Conservation (phyloP, 345 rosid species). For the Eucalyptus tenuipes region DNA sequence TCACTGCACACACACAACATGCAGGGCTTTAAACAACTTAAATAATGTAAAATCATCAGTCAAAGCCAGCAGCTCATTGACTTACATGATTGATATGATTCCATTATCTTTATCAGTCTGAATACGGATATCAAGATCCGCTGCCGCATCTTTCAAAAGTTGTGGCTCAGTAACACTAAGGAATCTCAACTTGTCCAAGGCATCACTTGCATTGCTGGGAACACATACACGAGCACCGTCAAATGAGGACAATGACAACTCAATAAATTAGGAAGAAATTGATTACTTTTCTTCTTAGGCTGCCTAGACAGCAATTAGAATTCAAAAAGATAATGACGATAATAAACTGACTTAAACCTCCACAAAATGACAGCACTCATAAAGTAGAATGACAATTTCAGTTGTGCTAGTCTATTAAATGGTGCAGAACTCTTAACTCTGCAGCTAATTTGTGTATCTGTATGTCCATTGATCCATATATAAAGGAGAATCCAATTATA, state of each 20-base stretch:
- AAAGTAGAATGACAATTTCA: background rate
- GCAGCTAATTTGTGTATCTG: background rate
- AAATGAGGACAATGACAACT: background rate
- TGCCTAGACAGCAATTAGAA: background rate
- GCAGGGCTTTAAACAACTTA: background rate
- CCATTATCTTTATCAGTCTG: constrained; percentile 85
- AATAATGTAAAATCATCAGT: background rate
- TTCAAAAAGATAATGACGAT: background rate
- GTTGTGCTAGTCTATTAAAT: background rate
- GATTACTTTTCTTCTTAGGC: background rate
- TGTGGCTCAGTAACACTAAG: constrained; percentile 72
- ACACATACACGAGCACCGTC: background rate
- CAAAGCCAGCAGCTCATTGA: background rate
- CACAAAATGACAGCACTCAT: background rate
- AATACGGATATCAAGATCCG: constrained; percentile 79
- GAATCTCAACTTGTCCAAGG: constrained; percentile 88
- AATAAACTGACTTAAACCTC: background rate
- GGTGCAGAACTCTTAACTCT: background rate
- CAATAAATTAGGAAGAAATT: background rate
- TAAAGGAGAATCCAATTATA: background rate
- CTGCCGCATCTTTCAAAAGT: constrained; percentile 48
- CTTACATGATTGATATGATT: constrained; percentile 57
- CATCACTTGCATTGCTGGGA: constrained; percentile 96
- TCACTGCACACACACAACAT: constrained; percentile 36
- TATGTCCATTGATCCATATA: background rate